phyloP scores from a whole-genome alignment of 371 early-diverging fungal species.

The Mucor sp. region DNA sequence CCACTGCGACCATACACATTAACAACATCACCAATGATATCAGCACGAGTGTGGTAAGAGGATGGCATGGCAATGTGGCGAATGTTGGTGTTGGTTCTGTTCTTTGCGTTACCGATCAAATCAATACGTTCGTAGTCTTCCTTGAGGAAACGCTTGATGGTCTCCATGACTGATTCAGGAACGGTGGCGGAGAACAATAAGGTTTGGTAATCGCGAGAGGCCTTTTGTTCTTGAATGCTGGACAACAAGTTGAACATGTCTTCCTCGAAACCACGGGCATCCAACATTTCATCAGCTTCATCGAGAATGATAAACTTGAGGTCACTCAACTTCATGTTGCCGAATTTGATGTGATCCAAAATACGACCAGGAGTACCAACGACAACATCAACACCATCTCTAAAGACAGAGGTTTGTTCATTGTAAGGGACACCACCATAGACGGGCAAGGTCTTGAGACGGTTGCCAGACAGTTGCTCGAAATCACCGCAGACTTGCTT shows the following conservation, averaged over 20 bases:
- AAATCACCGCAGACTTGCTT: constrained; percentile 85
- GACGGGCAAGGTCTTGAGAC: constrained; percentile 60
- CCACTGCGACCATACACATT: constrained; percentile 80
- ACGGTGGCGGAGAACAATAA: constrained; percentile 88
- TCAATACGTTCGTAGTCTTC: constrained; percentile 83
- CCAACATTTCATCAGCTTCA: constrained; percentile 97
- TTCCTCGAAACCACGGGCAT: constrained; percentile 93
- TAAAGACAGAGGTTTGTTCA: constrained; percentile 77
- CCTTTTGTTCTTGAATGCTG: constrained; percentile 75
- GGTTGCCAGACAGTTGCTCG: constrained; percentile 62
- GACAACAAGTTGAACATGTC: constrained; percentile 89
- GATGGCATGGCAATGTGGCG: constrained; percentile 83
- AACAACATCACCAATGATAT: constrained; percentile 83
- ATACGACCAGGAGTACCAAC: constrained; percentile 98
- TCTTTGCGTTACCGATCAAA: constrained; percentile 73
- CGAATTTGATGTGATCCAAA: constrained; percentile 92
- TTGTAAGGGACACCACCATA: constrained; percentile 90
- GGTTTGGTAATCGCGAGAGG: constrained; percentile 74
- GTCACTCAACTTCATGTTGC: constrained; percentile 72
- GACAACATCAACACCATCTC: constrained; percentile 91
- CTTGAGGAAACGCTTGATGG: constrained; percentile 84
- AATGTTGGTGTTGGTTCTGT: constrained; percentile 79
- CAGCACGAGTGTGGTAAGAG: constrained; percentile 75
- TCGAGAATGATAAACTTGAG: constrained; percentile 86
- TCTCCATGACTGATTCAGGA: constrained; percentile 82